phyloP scores from a whole-genome alignment of 257 asterid species.

The Solanum verrucosum region DNA sequence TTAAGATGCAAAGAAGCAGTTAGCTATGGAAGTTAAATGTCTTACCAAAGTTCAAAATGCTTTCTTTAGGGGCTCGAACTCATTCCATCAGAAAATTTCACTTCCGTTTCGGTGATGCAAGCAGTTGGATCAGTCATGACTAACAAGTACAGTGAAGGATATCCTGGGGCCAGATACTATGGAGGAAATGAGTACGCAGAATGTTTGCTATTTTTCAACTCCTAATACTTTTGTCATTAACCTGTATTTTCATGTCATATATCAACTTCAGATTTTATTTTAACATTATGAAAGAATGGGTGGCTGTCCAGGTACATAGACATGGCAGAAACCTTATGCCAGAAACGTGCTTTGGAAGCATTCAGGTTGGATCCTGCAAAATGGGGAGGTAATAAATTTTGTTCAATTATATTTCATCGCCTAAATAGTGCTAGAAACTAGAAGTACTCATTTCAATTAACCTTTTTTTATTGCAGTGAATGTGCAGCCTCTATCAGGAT shows the following conservation, averaged over 20 bases:
- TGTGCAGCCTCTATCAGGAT: constrained; percentile 85
- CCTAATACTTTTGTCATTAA: neutral
- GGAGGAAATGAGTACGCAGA: constrained; percentile 87
- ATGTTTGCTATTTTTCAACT: neutral
- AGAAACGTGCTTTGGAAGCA: constrained; percentile 89
- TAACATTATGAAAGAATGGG: neutral
- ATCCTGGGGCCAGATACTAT: constrained; percentile 96
- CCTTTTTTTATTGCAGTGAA: constrained; percentile 40
- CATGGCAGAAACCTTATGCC: constrained; percentile 94
- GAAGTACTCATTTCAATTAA: neutral
- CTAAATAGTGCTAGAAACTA: neutral
- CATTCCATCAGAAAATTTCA: constrained; percentile 89
- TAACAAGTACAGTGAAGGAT: constrained; percentile 92
- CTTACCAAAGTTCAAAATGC: neutral
- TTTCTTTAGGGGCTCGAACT: constrained; percentile 67
- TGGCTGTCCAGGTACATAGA: constrained; percentile 65
- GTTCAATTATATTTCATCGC: neutral
- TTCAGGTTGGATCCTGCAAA: constrained; percentile 76
- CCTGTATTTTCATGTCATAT: neutral
- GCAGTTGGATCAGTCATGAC: constrained; percentile 98
- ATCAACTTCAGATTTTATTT: neutral
- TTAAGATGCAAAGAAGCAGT: neutral
- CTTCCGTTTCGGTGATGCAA: constrained; percentile 88
- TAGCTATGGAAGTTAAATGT: neutral
- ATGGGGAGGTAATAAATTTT: constrained; percentile 80